Conservation (phyloP, 2,329 filamentous ascomycete genomes). For the Fusarium ambrosium region DNA sequence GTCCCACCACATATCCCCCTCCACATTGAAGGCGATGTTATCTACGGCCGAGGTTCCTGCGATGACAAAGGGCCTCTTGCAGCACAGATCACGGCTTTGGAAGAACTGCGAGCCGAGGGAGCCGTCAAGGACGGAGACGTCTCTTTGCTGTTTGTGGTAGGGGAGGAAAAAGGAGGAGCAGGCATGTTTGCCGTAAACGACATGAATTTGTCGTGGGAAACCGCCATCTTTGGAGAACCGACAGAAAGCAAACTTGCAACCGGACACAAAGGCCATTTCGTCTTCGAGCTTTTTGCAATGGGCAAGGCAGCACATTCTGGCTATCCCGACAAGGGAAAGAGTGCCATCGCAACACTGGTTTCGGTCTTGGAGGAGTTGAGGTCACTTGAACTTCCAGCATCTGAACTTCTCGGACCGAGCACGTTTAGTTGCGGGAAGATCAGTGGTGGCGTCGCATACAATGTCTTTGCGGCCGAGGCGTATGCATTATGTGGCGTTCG, state of each 20-base stretch:
- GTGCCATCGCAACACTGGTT: neutral
- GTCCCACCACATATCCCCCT: slow-evolving; percentile 79
- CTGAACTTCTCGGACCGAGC: neutral
- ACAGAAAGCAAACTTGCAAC: slow-evolving; percentile 78
- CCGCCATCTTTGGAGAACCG: slow-evolving; percentile 80
- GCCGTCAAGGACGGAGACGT: slow-evolving; percentile 53
- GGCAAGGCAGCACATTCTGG: slow-evolving; percentile 65
- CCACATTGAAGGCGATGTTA: slow-evolving; percentile 60
- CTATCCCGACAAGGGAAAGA: neutral
- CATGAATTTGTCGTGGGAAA: slow-evolving; percentile 66
- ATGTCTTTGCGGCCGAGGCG: neutral
- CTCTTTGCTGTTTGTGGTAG: slow-evolving; percentile 68
- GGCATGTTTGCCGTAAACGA: slow-evolving; percentile 71
- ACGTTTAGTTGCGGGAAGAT: neutral
- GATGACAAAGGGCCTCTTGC: slow-evolving; percentile 76
- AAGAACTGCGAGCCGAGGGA: slow-evolving; percentile 30
- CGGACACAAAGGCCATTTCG: slow-evolving; percentile 78
- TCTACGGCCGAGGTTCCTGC: slow-evolving; percentile 75
- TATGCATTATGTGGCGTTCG: neutral
- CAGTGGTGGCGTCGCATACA: neutral
- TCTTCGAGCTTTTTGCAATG: slow-evolving; percentile 69
- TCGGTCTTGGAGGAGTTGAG: slow-evolving; percentile 42
- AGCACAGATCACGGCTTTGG: slow-evolving; percentile 75
- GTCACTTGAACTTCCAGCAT: slow-evolving; percentile 11
- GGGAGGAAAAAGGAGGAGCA: slow-evolving; percentile 76